A percentile compares a stretch with the other conserved stretches of the same genome.
These are phyloP conservation scores for Amborella trichopoda DNA, from an alignment of 164 flowering plant genomes.

Conservation along the genomic window DNA sequence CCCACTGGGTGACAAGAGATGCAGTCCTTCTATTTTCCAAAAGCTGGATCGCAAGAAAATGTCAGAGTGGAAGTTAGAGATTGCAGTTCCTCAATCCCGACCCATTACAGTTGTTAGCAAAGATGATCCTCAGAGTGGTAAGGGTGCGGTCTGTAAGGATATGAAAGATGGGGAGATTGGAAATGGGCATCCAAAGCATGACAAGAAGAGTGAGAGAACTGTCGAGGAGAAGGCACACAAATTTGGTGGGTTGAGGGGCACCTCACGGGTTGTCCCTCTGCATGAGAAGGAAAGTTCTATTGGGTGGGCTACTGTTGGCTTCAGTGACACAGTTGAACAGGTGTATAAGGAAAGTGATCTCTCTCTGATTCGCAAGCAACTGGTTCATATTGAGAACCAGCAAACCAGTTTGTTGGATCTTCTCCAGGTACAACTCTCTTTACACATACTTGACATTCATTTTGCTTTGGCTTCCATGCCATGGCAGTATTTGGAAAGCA, in stretches of 20 bases:
- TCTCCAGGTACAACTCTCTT: conserved; percentile 51
- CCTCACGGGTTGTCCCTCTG: conserved; percentile 64
- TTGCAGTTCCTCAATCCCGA: conserved; percentile 23
- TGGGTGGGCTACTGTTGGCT: conserved; percentile 23
- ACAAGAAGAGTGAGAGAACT: conserved; percentile 18
- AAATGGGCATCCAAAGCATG: conserved; percentile 20
- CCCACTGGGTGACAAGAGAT: conserved; percentile 22
- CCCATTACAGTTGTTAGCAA: conserved; percentile 10
- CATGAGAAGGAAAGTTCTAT: conserved; percentile 27
- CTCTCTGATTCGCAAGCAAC: conserved; percentile 62
- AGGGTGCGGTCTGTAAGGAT: background rate
- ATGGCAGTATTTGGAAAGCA: too few relatives aligned
- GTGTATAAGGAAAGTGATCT: conserved; percentile 38
- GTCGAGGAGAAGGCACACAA: conserved; percentile 30
- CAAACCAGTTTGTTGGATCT: conserved; percentile 73
- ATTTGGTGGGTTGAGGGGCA: conserved; percentile 30
- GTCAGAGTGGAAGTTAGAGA: conserved; percentile 39
- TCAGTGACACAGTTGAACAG: conserved; percentile 18
- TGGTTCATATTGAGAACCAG: conserved; percentile 81
- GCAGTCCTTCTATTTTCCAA: conserved; percentile 20
- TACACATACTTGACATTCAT: background rate
- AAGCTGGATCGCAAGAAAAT: conserved; percentile 41
- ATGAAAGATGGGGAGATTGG: background rate
- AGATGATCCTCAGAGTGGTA: conserved; percentile 11
- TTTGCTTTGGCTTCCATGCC: background rate